Percentiles rank a stretch among this genome's conserved stretches.
Conservation (phyloP, 176 grass and related monocot genomes). For the Olyra latifolia region DNA sequence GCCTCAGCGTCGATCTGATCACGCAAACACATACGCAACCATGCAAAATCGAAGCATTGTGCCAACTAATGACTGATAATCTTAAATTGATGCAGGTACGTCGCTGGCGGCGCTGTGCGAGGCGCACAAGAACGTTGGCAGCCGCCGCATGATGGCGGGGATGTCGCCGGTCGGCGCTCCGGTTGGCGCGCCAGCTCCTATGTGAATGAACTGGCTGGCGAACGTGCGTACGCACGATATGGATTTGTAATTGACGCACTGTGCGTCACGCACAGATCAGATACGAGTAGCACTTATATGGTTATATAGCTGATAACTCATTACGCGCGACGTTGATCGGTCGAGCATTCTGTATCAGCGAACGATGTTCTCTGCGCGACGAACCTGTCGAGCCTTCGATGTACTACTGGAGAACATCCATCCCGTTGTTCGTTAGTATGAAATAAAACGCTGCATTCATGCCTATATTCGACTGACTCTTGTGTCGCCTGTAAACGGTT, state of each 20-base stretch:
- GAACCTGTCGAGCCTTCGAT: background rate
- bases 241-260: background rate
- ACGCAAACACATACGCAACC: too few relatives aligned
- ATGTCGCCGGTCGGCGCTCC: constrained; percentile 14
- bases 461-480: background rate
- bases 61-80: background rate
- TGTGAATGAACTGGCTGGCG: background rate
- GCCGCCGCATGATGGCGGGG: constrained; percentile 33
- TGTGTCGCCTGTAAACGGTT: too few relatives aligned
- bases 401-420: background rate
- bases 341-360: background rate
- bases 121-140: background rate
- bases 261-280: too few relatives aligned
- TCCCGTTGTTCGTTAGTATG: background rate
- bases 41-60: too few relatives aligned
- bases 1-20: too few relatives aligned
- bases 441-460: background rate
- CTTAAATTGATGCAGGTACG: background rate
- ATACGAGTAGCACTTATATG: background rate
- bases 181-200: background rate
- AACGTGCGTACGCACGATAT: background rate
- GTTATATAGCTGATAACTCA: background rate
- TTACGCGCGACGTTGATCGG: background rate
- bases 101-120: constrained; percentile 28
- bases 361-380: background rate